Evolutionary conservation across 352 stramenopile genomes (phyloP).

Genomic region (Phytopythium montanum): DNA sequence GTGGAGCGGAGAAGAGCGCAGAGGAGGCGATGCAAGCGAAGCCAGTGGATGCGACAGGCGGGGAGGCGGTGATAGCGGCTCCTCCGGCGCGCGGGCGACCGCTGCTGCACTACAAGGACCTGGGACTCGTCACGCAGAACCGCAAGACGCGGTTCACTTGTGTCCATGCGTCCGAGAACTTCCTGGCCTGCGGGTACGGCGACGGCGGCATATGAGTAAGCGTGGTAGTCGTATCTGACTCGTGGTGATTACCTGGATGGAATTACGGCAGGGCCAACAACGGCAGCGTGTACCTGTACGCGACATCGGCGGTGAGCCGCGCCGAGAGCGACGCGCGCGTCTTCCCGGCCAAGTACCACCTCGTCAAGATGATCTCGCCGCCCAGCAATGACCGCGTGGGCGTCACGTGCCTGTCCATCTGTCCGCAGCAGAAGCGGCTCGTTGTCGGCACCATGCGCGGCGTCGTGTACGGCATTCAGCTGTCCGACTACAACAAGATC

Average conservation of each 20-base stretch:
- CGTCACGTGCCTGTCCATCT: conserved; percentile 78
- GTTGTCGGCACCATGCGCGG: conserved; percentile 77
- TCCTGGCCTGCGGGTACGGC: conserved; percentile 75
- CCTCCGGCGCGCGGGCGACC: conserved; percentile 34
- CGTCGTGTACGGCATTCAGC: conserved; percentile 76
- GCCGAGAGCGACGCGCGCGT: conserved; percentile 25
- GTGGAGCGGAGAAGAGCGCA: not conserved
- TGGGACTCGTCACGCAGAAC: conserved; percentile 51
- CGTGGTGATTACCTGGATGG: conserved; percentile 1
- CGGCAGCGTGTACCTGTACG: conserved; percentile 81
- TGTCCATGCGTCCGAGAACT: conserved; percentile 84
- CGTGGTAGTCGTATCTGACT: not conserved
- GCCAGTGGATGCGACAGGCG: not conserved
- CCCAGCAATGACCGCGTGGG: conserved; percentile 65
- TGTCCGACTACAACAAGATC: conserved; percentile 85
- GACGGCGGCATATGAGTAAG: too few relatives aligned
- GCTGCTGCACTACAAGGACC: conserved; percentile 72
- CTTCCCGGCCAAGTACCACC: conserved; percentile 61
- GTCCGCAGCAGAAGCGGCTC: conserved; percentile 72
- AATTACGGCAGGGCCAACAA: conserved; percentile 50
- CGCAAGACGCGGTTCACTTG: conserved; percentile 74
- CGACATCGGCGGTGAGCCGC: conserved; percentile 43
- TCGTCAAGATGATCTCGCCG: conserved; percentile 86
- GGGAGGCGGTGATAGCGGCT: not conserved
- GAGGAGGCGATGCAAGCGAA: not conserved